phyloP scores from a whole-genome alignment of 2,329 filamentous ascomycete genomes.

The Diaporthe sp. region DNA sequence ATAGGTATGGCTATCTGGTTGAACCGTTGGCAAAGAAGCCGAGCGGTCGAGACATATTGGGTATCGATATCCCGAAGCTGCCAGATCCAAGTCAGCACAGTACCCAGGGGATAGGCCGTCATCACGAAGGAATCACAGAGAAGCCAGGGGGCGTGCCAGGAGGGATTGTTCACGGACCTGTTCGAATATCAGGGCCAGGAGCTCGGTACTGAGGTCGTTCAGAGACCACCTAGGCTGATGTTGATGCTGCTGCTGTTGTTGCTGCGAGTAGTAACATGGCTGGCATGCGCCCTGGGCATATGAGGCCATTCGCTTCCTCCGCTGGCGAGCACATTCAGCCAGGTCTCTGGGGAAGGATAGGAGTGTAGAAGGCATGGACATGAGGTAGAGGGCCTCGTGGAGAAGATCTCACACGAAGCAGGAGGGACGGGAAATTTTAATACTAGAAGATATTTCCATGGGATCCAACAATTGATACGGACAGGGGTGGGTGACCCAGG shows the following conservation, averaged over 20 bases:
- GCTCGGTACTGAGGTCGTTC: conserved; percentile 53
- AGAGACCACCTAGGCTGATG: conserved; percentile 42
- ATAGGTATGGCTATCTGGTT: conserved; percentile 55
- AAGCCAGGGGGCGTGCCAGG: too few relatives aligned
- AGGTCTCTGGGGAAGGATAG: conserved; percentile 6
- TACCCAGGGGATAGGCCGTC: background rate
- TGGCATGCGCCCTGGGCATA: conserved; percentile 35
- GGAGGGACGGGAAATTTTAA: conserved; percentile 18
- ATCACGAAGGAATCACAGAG: background rate
- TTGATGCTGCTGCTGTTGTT: conserved; percentile 5
- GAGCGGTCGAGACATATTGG: conserved; percentile 46
- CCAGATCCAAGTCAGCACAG: conserved; percentile 2
- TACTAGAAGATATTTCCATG: conserved; percentile 18
- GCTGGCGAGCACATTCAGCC: conserved; percentile 21
- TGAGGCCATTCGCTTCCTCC: conserved; percentile 39
- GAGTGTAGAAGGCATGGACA: conserved; percentile 26
- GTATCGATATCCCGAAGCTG: conserved; percentile 53
- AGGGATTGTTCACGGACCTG: conserved; percentile 44
- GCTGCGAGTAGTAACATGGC: conserved; percentile 35
- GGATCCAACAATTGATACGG: conserved; percentile 10
- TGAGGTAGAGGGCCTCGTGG: conserved; percentile 9
- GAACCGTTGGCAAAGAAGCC: conserved; percentile 52
- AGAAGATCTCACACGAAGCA: conserved; percentile 24
- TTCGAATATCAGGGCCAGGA: conserved; percentile 53
- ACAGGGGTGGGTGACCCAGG: conserved; percentile 17